Percentiles rank a stretch among this genome's conserved stretches.
Conservation (phyloP, 345 rosid species). For the Eucalyptus sideroxylon region DNA sequence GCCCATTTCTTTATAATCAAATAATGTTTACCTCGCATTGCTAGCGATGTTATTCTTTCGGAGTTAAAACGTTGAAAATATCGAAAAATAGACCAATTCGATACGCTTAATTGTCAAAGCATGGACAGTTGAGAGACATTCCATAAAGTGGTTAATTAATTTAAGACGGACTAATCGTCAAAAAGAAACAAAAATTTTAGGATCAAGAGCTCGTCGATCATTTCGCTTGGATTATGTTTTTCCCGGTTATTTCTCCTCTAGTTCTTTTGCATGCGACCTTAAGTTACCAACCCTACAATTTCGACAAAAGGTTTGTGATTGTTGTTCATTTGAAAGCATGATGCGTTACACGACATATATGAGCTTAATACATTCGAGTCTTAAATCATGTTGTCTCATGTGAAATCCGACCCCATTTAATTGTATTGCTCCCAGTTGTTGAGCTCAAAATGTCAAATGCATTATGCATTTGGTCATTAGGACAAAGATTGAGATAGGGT, state of each 20-base stretch:
- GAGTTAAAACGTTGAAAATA: background rate
- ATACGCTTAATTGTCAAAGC: background rate
- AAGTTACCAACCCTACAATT: background rate
- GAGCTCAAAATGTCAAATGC: background rate
- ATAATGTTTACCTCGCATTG: background rate
- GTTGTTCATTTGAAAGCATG: background rate
- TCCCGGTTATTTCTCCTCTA: rapidly evolving
- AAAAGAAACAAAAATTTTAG: background rate
- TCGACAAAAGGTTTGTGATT: background rate
- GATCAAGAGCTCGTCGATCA: rapidly evolving
- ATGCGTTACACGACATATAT: background rate
- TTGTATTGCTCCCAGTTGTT: background rate
- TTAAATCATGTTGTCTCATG: background rate
- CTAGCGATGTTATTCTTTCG: background rate
- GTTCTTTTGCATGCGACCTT: background rate
- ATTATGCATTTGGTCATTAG: too few relatives aligned
- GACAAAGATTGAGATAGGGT: too few relatives aligned
- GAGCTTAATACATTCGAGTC: background rate
- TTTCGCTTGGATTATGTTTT: background rate
- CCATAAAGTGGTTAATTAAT: rapidly evolving
- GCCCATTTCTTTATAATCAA: background rate
- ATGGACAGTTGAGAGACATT: background rate
- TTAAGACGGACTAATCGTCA: rapidly evolving
- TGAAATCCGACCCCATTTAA: background rate
- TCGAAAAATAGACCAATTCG: background rate